Evolutionary conservation across 306 rosid species (phyloP), one percentile per base, ranked within the genome.

Genomic region (Trichosanthes truncata): DNA sequence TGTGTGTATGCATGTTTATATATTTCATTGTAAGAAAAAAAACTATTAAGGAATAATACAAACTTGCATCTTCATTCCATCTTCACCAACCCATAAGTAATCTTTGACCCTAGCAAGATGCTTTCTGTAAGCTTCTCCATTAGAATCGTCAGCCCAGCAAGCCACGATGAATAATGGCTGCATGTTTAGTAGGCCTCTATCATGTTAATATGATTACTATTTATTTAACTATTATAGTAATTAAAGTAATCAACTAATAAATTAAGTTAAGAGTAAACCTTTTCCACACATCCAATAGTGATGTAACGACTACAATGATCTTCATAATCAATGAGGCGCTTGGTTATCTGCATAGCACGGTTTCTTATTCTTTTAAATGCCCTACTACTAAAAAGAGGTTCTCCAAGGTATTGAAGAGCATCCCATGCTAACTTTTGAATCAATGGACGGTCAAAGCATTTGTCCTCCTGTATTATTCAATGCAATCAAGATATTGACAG

Each of bases 101-200:
- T 87, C 90, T 1, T 69, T 76, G 1, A 87, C 41, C 41, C 90
- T 80, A 9, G 90, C 81, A 78, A 87, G 23, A 67, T 84, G 90
- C 82, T 87, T 87, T 81, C 74, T 87, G 7, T 84, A 87, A 57
- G 56, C 40, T 52, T 84, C 88, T 49, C 90, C 88, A 43, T 80
- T 73, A 0, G 90, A 88, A 66, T 87, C 87, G 17, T 87, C 88
- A 4, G 59, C 76, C 90, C 90, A 87, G 20, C 84, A 60, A 62
- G 85, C 82, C 46, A 87, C 85, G 80, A 79, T 83, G 79, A 51
- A 82, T 23, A 84, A 40, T 12, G 85, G 79, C 73, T 66, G 73
- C 72, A 65, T 31, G n/a, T n/a, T n/a, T n/a, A n/a, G n/a, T n/a
- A n/a, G n/a, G n/a, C n/a, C n/a, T n/a, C n/a, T n/a, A n/a, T n/a